Base-by-base conservation (phyloP, 208 protist species). In the Crithidia acanthocephali region DNA sequence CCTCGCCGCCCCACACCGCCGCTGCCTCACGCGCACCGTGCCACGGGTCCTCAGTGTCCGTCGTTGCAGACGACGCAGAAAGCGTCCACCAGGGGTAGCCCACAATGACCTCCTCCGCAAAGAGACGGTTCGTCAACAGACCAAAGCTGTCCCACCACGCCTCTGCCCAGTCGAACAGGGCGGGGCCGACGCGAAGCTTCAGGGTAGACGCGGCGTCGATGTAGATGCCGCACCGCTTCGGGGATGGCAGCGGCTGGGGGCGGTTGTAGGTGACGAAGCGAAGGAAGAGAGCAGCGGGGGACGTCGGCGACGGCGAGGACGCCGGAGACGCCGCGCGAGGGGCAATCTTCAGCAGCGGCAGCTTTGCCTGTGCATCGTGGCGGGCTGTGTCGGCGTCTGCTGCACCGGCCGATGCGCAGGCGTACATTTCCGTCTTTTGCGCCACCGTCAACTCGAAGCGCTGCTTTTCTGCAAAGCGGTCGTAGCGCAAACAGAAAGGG, bases 71-170 rank as follows among this genome's bases (percentile, higher is more conserved):
- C 7, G 52, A 28, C 33, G 57, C 9, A 18, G n/a, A 48, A 18
- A 25, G 30, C 10, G 65, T 1, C 66, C 66, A 63, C 66, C 72
- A 78, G 50, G 72, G 72, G 42, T 78, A 68, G 0, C 72, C 72
- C 0, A 9, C 37, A n/a, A 72, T 59, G 6, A 78, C 51, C 37
- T 72, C 59, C 45, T 62, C 66, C 6, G 48, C 42, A 27, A 72
- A 78, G n/a, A 78, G 72, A 2, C 51, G 65, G 30, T 78, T 72
- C 33, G 72, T 68, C 56, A 72, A 22, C 40, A 78, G 42, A 1
- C 65, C 65, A 9, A 62, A 32, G 35, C 57, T 68, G 52, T 78
- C 72, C 72, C 72, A 78, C 64, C 57, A 72, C 16, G 72, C 66
- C 30, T 78, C 72, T 6, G 50, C 64, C 51, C 65, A 78, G 22